These are phyloP conservation scores for Pythium folliculosum DNA, from an alignment of 352 stramenopile species.

Conservation along the genomic window DNA sequence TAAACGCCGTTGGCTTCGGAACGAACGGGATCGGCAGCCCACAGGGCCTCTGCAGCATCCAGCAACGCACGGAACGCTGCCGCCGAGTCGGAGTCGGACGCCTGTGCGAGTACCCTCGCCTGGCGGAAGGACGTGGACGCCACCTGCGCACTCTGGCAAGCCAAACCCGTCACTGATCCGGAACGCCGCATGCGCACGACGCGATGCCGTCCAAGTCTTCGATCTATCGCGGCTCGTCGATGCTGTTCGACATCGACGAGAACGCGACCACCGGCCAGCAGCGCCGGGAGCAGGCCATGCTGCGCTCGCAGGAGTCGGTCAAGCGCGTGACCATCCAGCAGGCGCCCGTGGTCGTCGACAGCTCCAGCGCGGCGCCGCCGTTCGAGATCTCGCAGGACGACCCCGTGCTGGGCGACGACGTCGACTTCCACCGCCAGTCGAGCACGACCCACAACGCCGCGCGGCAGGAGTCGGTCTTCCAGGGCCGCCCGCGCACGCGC, in stretches of 20 bases:
- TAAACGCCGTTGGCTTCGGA: no score
- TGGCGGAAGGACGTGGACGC: no score
- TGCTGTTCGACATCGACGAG: constrained; percentile 31
- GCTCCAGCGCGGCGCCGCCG: no score
- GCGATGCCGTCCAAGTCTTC: constrained; percentile 25
- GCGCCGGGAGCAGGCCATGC: background rate
- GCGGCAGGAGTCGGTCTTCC: background rate
- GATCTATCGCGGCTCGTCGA: constrained; percentile 15
- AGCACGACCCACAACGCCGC: constrained; percentile 12
- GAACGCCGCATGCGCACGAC: background rate
- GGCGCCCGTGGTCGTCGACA: background rate
- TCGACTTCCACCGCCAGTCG: constrained; percentile 22
- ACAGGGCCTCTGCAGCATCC: background rate
- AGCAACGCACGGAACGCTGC: background rate
- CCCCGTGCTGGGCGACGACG: constrained; percentile 16
- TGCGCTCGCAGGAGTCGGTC: constrained; percentile 4
- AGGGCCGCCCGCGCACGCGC: constrained; percentile 7
- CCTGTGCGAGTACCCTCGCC: no score
- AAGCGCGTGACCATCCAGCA: constrained; percentile 21
- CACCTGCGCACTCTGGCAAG: no score
- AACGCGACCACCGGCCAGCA: constrained; percentile 9
- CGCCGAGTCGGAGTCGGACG: no score
- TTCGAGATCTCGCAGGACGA: constrained; percentile 22
- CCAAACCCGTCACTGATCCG: no score
- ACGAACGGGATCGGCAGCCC: background rate